Evolutionary conservation across 192 early-diverging fungal genomes (phyloP).

Genomic region (Coemansia sp.): DNA sequence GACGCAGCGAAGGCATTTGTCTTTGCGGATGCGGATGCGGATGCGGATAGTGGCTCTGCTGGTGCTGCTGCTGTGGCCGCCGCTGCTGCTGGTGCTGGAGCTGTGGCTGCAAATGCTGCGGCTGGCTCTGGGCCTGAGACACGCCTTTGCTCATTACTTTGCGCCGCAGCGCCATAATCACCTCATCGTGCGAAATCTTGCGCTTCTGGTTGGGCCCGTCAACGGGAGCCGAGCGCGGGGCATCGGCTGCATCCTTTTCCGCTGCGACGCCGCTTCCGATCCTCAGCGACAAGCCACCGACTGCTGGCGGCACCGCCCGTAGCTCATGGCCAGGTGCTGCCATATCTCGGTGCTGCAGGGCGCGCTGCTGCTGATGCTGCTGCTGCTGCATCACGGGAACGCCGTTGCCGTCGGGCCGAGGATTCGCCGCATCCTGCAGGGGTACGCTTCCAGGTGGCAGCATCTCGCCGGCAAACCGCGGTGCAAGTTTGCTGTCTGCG

Average conservation of each 20-base stretch:
- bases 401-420: neutral
- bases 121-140: slow-evolving; percentile 15
- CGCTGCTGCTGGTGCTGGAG: slow-evolving; percentile 7
- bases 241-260: slow-evolving; percentile 3
- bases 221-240: slow-evolving; percentile 50
- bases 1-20: neutral
- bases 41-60: neutral
- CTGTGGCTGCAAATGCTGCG: neutral
- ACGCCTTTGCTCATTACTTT: slow-evolving; percentile 49
- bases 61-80: neutral
- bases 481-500: slow-evolving; percentile 13
- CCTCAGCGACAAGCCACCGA: slow-evolving; percentile 45
- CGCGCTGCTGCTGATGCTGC: neutral
- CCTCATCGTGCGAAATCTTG: slow-evolving; percentile 53
- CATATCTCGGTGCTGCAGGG: neutral
- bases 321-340: slow-evolving; percentile 7
- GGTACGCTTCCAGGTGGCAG: slow-evolving; percentile 4
- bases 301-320: slow-evolving; percentile 37
- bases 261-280: slow-evolving; percentile 16
- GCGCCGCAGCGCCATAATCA: slow-evolving; percentile 54
- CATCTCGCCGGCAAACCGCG: neutral
- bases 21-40: neutral
- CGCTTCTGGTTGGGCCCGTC: slow-evolving; percentile 47
- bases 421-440: slow-evolving; percentile 9
- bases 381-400: neutral